Evolutionary conservation across 192 early-diverging fungal species (phyloP), one percentile per base, ranked within the genome.

Genomic region (Coemansia sp.): DNA sequence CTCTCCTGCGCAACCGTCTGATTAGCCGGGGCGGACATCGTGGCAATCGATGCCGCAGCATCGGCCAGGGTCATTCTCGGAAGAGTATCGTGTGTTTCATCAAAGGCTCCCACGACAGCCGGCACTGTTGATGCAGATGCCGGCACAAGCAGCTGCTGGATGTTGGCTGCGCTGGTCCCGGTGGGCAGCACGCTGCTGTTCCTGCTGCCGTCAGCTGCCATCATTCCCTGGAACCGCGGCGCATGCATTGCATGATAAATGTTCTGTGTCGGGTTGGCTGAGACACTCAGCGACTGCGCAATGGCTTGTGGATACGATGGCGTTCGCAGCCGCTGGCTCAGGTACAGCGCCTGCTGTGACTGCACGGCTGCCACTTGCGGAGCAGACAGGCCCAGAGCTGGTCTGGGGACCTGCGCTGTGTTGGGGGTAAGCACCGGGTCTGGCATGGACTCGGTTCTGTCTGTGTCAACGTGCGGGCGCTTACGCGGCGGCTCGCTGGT

Each of bases 191-290:
- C 11, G 12, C 25, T 54, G 23, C 50, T 19, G 23, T 49, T 49
- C n/a, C 25, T 54, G 23, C 24, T 54, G 52, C 25, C 25, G 5
- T 25, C 52, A 22, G 52, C 3, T 11, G 52, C 19, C 25, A 54
- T 54, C 7, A 25, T 48, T 11, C 23, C 22, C 11, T 24, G 43
- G 23, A 60, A 48, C 41, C 45, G 43, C 27, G 58, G 45, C 24
- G 47, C n/a, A 41, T 43, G 58, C 58, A 60, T 60, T 4, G 58
- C 47, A 22, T 37, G 60, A 53, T 52, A 62, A 9, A 62, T 62
- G 6, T 50, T 49, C 35, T 54, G 52, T 15, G 52, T 54, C 22
- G 52, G 11, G 10, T 15, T 25, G 43, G 58, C 17, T 9, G 58
- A 22, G 14, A 50, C 22, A 1, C 49, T 50, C 7, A 52, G 35